Evolutionary conservation across 2,329 filamentous ascomycete species (phyloP), one percentile per base, ranked within the genome.

Genomic region (Alternaria incomplexa): DNA sequence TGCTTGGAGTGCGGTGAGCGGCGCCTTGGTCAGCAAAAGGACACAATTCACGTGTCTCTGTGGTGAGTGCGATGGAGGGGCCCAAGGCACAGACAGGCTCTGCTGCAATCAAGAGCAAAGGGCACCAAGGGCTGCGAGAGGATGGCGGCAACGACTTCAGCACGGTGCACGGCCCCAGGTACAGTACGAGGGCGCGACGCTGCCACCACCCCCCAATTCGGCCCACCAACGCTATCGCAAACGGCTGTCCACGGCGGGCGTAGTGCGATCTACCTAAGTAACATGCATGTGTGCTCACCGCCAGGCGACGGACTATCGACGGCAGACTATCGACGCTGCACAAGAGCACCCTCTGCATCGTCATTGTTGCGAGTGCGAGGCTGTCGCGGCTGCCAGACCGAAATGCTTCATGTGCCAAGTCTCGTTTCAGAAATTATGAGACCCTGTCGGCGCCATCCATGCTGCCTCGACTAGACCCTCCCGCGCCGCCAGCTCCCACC

Each of bases 121-220:
- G 28, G 40, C 40, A 26, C 28, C 69, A 70, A 57, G 61, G 65
- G 63, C 66, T 68, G 63, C 47, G 48, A 48, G 56, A 52, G 43
- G 64, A 60, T 64, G 59, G 68, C 70, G 63, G 65, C 67, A 69
- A 63, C 68, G 44, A 67, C 64, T 62, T 63, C 56, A 60, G 59
- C 53, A 61, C 32, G 5, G 59, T 47, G 66, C 65, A 65, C 66
- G 66, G 60, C 62, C 66, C 66, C 66, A 69, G 66, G 66, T 67
- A 63, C 59, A 55, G 58, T 22, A 51, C 40, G 15, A 40, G 23
- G 47, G 52, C 53, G 54, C 56, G 56, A 62, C 63, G 64, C 63
- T 69, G 65, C 68, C 58, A 65, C 68, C 64, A 53, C 47, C 46
- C 52, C 53, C 60, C 55, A 65, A 58, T 55, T 58, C 54, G 59